Conservation (phyloP, 2,329 filamentous ascomycete genomes). For the Aspergillus carbonarius region DNA sequence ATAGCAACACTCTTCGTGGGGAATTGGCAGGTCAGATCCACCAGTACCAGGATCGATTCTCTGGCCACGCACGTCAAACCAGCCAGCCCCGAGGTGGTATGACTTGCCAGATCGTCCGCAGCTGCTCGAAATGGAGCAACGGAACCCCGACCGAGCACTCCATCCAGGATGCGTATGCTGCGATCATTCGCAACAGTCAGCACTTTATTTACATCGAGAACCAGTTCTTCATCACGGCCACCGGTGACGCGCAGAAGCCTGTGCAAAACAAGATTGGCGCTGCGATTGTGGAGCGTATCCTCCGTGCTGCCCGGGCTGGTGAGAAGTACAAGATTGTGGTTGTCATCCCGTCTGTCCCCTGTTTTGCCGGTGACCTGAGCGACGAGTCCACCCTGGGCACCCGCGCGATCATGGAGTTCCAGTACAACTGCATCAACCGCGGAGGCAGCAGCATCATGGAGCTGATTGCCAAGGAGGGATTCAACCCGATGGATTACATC, state of each 20-base stretch:
- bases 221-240: conserved; percentile 97
- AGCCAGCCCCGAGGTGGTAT: conserved; percentile 32
- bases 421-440: conserved; percentile 93
- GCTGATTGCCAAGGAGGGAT: conserved; percentile 69
- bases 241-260: conserved; percentile 77
- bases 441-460: conserved; percentile 90
- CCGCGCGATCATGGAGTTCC: conserved; percentile 95
- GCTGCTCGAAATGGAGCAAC: conserved; percentile 94
- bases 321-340: conserved; percentile 90
- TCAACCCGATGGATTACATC: conserved; percentile 78
- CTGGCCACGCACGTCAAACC: conserved; percentile 12
- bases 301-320: conserved; percentile 74
- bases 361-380: conserved; percentile 86
- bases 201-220: conserved; percentile 98
- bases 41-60: conserved; percentile 43
- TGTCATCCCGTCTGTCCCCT: conserved; percentile 85
- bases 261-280: conserved; percentile 88
- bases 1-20: conserved; percentile 40
- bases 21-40: conserved; percentile 45
- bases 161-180: conserved; percentile 78
- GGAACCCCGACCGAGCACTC: conserved; percentile 82
- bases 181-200: conserved; percentile 81
- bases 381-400: conserved; percentile 83
- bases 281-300: conserved; percentile 86
- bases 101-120: conserved; percentile 60